Conservation (phyloP, 768 basidiomycete genomes). For the Leccinellum rugosiceps region DNA sequence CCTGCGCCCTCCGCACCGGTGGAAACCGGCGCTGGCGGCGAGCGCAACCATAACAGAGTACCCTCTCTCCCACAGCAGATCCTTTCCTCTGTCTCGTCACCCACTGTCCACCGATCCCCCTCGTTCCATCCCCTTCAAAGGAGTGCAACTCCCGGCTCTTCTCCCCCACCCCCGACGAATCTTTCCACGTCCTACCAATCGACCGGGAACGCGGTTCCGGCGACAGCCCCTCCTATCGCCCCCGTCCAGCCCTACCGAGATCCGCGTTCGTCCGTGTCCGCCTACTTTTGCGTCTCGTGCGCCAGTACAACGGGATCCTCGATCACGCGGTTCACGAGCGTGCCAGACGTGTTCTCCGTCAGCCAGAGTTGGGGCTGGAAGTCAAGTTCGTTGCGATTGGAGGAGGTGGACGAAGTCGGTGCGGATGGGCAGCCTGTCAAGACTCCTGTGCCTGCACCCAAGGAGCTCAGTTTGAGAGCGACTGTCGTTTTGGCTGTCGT, state of each 20-base stretch:
- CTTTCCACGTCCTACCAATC: constrained; percentile 23
- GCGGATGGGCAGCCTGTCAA: constrained; percentile 33
- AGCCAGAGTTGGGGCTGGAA: constrained; percentile 97
- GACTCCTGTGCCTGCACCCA: constrained; percentile 29
- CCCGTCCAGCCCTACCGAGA: constrained; percentile 75
- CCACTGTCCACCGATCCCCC: constrained; percentile 40
- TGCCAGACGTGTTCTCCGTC: constrained; percentile 80
- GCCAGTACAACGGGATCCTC: constrained; percentile 77
- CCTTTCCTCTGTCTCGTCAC: constrained; percentile 25
- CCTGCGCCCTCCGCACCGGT: constrained; percentile 65
- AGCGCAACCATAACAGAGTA: constrained; percentile 27
- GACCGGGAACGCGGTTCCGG: constrained; percentile 30
- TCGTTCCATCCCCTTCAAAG: constrained; percentile 42
- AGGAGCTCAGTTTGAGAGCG: constrained; percentile 66
- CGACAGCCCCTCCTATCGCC: constrained; percentile 42
- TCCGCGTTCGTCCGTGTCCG: constrained; percentile 63
- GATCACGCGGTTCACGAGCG: constrained; percentile 79
- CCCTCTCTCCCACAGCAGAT: constrained; percentile 32
- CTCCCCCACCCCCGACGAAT: constrained; percentile 21
- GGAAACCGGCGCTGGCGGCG: constrained; percentile 26
- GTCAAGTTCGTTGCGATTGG: constrained; percentile 50
- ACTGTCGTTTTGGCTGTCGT: constrained; percentile 79
- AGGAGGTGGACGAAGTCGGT: constrained; percentile 43
- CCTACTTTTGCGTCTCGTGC: constrained; percentile 84
- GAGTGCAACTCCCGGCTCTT: constrained; percentile 41